Base-by-base conservation (phyloP, 306 rosid genomes). In the Cyclanthera cordifolia region DNA sequence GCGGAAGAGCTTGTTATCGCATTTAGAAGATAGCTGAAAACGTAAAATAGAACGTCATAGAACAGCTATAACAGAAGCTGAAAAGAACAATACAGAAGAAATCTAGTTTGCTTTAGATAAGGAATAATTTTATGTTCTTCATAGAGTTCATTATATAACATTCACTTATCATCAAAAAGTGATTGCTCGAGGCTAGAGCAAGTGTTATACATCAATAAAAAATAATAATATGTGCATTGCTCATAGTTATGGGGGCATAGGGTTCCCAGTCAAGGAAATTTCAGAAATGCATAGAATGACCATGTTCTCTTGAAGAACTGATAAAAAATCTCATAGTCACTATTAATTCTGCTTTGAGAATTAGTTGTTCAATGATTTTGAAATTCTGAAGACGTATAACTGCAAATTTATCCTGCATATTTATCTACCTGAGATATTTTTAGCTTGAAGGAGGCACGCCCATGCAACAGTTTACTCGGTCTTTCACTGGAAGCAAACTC, bases 361-460 rank as follows among this genome's bases (percentile, higher is more conserved):
- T 39, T 61, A 39, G 50, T 19, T 9, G 16, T 34, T 60, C 30
- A 12, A 20, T 17, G 20, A 20, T 39, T 63, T 63, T 32, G 24
- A 37, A 37, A 20, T 9, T 17, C 10, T 60, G 4, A 25, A 17
- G 21, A 60, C 49, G 19, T 34, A 17, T 60, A 60, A 17, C 49
- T 3, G 14, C 48, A 20, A n/a, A 34, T 61, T 61, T 19, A 61
- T 61, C 49, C 32, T 12, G 50, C 25, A 32, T 27, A 66, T 56
- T 76, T 79, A 92, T 56, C 78, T 79, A 92, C 96, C 98, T 89
- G 96, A 76, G 95, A 87, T 87, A 89, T 87, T 86, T 88, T 92
- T 73, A 92, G 89, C 88, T 87, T 92, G 76, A 92, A 92, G 56
- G 95, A 86, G 56, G 98, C 96, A 52, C 87, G 95, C 53, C 96